Evolutionary conservation across 1,139 yeast genomes (phyloP), one percentile per base, ranked within the genome.

Genomic region (Entelexis sorbosivorans): DNA sequence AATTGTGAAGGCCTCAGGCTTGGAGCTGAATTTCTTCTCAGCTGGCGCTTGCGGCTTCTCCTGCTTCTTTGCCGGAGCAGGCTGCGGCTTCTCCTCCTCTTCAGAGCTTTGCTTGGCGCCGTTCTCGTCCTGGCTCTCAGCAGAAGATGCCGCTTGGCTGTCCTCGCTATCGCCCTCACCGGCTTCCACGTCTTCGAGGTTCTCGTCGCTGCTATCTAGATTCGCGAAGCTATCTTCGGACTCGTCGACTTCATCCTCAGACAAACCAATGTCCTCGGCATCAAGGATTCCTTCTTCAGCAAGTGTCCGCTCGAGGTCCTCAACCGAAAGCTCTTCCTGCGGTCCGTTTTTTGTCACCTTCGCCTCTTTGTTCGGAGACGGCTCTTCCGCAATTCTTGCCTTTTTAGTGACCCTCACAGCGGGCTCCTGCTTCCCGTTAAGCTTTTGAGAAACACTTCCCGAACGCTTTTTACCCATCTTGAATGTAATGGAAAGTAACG

Each of bases 1-100:
- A n/a, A 59, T 57, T 11, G 61, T 58, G 47, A 56, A 55, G 11
- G 53, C 35, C 32, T 56, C 50, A 17, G 48, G 56, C 33, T 58
- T 54, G 11, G 46, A 50, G 26, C 35, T 29, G 38, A 32, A 22
- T 20, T 43, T 43, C 32, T 26, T 14, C 11, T 26, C 20, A 4
- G 13, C 33, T 2, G 38, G 14, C 13, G 38, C 16, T 9, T 16
- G 9, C 38, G 57, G 59, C 36, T 59, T 56, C n/a, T 58, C 61
- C 16, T 57, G 61, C 31, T 56, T 53, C 19, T 62, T 57, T 56
- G 36, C 3, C 40, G 28, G 19, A 10, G 28, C n/a, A 13, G 54
- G 59, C 33, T 59, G 60, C n/a, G n/a, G n/a, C n/a, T 46, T 46
- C 2, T 44, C 47, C 38, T 43, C 44, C 10, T 22, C 47, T 3